These are phyloP conservation scores for Nemania abortiva DNA, from an alignment of 2,329 filamentous ascomycete genomes.

Conservation along the genomic window DNA sequence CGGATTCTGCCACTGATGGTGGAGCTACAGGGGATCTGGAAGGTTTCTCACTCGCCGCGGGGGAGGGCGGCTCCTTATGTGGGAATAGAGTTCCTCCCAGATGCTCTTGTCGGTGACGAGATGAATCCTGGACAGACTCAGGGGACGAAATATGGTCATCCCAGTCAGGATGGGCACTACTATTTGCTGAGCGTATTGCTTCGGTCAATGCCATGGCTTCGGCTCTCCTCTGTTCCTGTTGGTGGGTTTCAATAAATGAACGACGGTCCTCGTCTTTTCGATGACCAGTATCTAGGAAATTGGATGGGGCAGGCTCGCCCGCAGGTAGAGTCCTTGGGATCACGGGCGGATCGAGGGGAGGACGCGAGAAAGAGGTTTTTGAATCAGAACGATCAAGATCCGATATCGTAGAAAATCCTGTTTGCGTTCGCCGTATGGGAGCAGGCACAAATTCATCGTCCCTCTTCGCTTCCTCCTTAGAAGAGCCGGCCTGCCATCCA, in stretches of 20 bases:
- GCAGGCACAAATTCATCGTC: constrained; percentile 65
- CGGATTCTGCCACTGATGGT: constrained; percentile 45
- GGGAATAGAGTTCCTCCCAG: constrained; percentile 27
- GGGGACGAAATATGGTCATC: constrained; percentile 50
- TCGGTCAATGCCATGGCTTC: constrained; percentile 71
- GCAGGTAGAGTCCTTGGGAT: constrained; percentile 50
- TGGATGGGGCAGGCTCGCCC: constrained; percentile 48
- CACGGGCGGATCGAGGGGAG: constrained; percentile 42
- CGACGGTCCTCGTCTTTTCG: constrained; percentile 65
- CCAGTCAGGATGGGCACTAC: constrained; percentile 51
- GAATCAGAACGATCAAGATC: constrained; percentile 42
- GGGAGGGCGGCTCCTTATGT: constrained; percentile 42
- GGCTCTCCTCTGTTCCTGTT: constrained; percentile 70
- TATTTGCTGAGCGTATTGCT: constrained; percentile 56
- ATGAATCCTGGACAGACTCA: constrained; percentile 44
- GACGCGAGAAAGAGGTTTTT: constrained; percentile 28
- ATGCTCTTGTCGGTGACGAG: constrained; percentile 36
- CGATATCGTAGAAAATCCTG: constrained; percentile 61
- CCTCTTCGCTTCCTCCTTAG: constrained; percentile 46
- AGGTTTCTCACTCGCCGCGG: constrained; percentile 42
- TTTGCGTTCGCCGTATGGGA: constrained; percentile 68
- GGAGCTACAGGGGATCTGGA: constrained; percentile 39
- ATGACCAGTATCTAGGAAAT: constrained; percentile 53
- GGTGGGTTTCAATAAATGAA: constrained; percentile 70
- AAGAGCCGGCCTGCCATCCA: constrained; percentile 43